Evolutionary conservation across 768 basidiomycete genomes (phyloP), one percentile per base, ranked within the genome.

Genomic region (Fistulinella prunicolor): DNA sequence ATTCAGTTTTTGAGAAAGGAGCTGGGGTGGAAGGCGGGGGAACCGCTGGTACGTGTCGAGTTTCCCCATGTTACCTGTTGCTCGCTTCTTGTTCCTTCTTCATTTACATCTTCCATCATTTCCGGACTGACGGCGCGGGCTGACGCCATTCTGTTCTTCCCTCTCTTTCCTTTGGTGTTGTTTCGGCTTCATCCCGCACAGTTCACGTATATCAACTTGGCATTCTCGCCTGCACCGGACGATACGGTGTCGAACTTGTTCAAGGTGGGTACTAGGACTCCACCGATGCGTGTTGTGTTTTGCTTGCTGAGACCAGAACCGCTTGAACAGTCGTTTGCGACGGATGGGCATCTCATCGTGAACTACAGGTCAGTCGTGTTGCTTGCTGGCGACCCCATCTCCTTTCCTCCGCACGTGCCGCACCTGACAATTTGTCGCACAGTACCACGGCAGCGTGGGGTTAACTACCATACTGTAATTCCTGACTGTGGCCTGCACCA

Each of bases 1-100:
- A 93, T 95, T 35, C 85, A 90, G 61, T 96, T 98, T 66, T 64
- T 98, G 68, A 71, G 94, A 54, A 90, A 83, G 61, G 93, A 97
- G 64, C 68, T 97, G 32, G 84, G 85, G 2, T 92, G 89, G 85
- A 92, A 90, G 63, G 70, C 82, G 12, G 80, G 84, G 0, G 94
- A 96, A 57, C 85, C 93, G 1, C 66, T 96, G 67, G 94, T 94
- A 56, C 43, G 85, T 5, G 10, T n/a, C n/a, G n/a, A n/a, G n/a
- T n/a, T n/a, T n/a, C n/a, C n/a, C n/a, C n/a, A n/a, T n/a, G n/a
- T n/a, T n/a, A n/a, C n/a, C n/a, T n/a, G n/a, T n/a, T n/a, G n/a
- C n/a, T n/a, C n/a, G n/a, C n/a, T n/a, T n/a, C n/a, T n/a, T n/a
- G n/a, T n/a, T n/a, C n/a, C n/a, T n/a, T n/a, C n/a, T n/a, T n/a